phyloP scores from a whole-genome alignment of 257 asterid species.

The Nicotiana sylvestris region DNA sequence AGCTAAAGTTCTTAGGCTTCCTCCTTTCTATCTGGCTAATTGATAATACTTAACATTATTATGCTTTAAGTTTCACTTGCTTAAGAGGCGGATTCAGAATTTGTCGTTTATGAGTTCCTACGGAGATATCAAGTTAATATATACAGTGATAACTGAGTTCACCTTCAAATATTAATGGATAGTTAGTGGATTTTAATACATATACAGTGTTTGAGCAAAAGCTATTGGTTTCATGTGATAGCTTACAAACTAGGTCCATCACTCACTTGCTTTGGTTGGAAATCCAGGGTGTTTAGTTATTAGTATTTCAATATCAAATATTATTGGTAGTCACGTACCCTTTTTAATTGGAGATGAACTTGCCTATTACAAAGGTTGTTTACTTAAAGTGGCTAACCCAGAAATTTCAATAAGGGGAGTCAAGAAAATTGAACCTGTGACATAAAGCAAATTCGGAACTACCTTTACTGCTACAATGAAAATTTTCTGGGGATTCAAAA shows the following conservation, averaged over 20 bases:
- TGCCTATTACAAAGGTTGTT: neutral
- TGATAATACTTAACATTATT: neutral
- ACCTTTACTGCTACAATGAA: no score
- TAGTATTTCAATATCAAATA: neutral
- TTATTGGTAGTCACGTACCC: no score
- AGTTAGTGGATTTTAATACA: neutral
- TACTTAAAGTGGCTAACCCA: no score
- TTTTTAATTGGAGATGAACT: neutral
- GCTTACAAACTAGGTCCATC: no score
- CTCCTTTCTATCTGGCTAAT: neutral
- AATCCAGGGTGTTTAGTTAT: neutral
- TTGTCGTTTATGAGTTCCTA: neutral
- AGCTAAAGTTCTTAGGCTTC: neutral
- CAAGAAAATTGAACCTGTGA: no score
- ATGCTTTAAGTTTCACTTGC: no score
- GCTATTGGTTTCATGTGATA: no score
- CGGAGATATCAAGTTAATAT: neutral
- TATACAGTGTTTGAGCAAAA: neutral
- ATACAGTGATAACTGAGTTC: neutral
- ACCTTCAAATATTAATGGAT: neutral
- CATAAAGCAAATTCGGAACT: no score
- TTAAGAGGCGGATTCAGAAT: neutral
- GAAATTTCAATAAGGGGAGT: no score
- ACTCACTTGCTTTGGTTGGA: neutral
- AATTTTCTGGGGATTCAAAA: no score